Evolutionary conservation across 768 basidiomycete genomes (phyloP), one percentile per base, ranked within the genome.

Genomic region (Daedaleopsis sinensis): DNA sequence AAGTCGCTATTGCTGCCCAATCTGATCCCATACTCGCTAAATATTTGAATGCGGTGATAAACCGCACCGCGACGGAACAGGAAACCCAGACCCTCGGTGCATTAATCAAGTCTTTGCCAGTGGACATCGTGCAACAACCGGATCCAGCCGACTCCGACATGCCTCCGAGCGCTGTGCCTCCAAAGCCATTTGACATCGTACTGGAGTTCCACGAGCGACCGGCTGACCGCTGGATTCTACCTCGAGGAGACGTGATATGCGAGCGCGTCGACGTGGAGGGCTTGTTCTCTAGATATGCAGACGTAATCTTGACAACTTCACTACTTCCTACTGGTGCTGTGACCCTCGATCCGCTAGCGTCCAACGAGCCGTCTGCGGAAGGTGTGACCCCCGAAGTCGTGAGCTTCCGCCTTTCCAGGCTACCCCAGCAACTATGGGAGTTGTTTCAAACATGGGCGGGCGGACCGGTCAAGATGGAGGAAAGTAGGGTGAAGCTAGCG

Each of bases 81-180:
- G 86, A 93, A 69, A 73, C 88, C 24, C 83, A 88, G 72, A 84
- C 84, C 6, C 83, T 92, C 23, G 87, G 86, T 24, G 71, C 87
- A n/a, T 79, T 90, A n/a, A 87, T 93, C 43, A 87, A 88, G 62
- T 86, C 89, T 23, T 69, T 91, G n/a, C n/a, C n/a, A n/a, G n/a
- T n/a, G 47, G 82, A 86, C 19, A 24, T 74, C 71, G 69, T 61
- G 47, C 27, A 64, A 57, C 27, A 67, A 50, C 10, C 43, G 16
- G 54, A 51, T 12, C 12, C 52, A 42, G 15, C 53, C 10, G 16
- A 39, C 15, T 42, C 39, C 39, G 18, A 12, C 46, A 36, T 42
- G 49, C 23, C 57, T 4, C 21, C 61, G 2, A 36, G 23, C 23
- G 52, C 63, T n/a, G 46, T 63, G 32, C 69, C 82, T 18, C 69